Base-by-base conservation (phyloP, 805 yeast species). In the Myxozyma sirexii region DNA sequence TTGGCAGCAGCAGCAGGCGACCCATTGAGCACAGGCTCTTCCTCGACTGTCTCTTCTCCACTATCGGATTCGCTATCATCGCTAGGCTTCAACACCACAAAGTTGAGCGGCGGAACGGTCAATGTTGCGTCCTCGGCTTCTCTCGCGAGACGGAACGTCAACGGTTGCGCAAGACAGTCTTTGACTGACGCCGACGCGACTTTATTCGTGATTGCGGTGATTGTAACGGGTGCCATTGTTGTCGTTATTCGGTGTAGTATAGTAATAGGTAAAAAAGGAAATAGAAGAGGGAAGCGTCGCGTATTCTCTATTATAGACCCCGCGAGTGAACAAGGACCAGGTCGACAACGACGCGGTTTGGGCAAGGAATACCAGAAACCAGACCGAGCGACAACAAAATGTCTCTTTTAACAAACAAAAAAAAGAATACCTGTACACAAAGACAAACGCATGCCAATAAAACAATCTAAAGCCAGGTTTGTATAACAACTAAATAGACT, bases 91-190 rank as follows among this genome's bases (percentile, higher is more conserved):
- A 61, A 46, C 26, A 59, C 60, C 10, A 59, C 54, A 35, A 61
- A 61, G 17, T 43, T 45, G 31, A 31, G 23, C 31, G 65, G 64
- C 27, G 56, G 60, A 12, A 42, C 49, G 13, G 65, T 55, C 27
- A 58, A 19, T 33, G 39, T n/a, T 2, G 39, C 54, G 27, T 59
- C 64, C 26, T 61, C 65, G 17, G 60, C 41, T 10, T 50, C 57
- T n/a, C 50, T 53, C 37, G 65, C 65, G 13, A 45, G 56, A 12
- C 53, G 45, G 42, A 61, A 61, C 29, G 42, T 31, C 15, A 61
- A 56, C 35, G 65, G 65, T 19, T 48, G 58, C 46, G 63, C 56
- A 6, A 61, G 57, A 45, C 53, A 49, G 31, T 59, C 65, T 15
- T 45, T 24, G 33, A 54, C 65, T 2, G 59, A 17, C n/a, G 57